Conservation (phyloP, 176 grass and related monocot species). For the Lolium perenne region DNA sequence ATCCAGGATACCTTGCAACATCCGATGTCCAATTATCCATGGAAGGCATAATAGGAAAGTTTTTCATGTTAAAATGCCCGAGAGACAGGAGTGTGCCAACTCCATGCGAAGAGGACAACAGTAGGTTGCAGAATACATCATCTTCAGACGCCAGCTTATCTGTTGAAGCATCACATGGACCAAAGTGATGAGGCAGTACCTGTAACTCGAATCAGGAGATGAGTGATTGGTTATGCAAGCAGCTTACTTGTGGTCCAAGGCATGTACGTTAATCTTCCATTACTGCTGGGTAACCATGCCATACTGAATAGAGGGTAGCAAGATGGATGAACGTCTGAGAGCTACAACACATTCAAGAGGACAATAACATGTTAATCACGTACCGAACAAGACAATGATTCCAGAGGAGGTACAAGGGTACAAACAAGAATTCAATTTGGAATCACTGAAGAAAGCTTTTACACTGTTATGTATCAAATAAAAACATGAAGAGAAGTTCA, state of each 20-base stretch:
- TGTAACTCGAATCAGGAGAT: constrained; percentile 23
- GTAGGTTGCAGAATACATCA: background rate
- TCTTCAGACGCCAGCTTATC: background rate
- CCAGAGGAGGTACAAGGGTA: background rate
- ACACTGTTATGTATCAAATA: background rate
- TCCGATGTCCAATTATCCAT: background rate
- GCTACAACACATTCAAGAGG: constrained; percentile 10
- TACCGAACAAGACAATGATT: constrained; percentile 1
- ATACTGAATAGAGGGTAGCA: background rate
- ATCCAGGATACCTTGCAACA: background rate
- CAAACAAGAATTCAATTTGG: background rate
- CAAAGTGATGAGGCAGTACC: background rate
- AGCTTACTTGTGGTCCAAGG: background rate
- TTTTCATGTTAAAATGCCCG: background rate
- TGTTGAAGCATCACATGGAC: constrained; percentile 6
- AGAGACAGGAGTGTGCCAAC: background rate
- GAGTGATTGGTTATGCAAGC: background rate
- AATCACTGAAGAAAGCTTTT: background rate
- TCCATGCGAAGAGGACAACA: background rate
- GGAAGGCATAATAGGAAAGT: constrained; percentile 21
- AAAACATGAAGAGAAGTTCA: background rate
- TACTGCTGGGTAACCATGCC: background rate
- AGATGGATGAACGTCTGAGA: background rate
- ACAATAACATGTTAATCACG: background rate
- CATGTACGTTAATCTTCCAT: background rate